Evolutionary conservation across 768 basidiomycete genomes (phyloP), one percentile per base, ranked within the genome.

Genomic region (Candolleomyces aberdarensis): DNA sequence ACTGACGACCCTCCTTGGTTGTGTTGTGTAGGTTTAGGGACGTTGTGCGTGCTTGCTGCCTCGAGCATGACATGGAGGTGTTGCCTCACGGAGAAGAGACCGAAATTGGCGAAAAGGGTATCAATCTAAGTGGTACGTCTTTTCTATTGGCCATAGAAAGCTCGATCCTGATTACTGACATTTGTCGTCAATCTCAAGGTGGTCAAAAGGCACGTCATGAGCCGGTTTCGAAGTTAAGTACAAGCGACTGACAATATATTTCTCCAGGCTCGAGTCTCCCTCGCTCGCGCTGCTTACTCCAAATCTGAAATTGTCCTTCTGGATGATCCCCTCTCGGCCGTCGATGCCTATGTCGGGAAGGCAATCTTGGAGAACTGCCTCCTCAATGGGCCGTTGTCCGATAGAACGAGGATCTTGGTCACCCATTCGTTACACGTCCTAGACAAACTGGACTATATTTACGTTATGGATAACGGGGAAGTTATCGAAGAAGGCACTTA

Each of bases 241-340:
- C 11, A 36, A 36, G 36, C 6, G 36, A 36, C 36, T 36, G 36
- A 36, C 11, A 8, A 8, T 1, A 36, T 39, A 29, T 20, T 46
- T 40, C 5, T 36, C 36, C 63, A 85, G 79, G 85, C 86, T 32
- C 82, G 86, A 26, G 80, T 88, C 7, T 85, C 84, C 3, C 75
- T 90, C 22, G 89, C 89, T 2, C 74, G 89, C 44, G 87, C 87
- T 0, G 85, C 86, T 0, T 92, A 91, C 66, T 84, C 87, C 2
- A 71, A 78, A 0, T 79, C 85, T 3, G 86, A 90, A 61, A 78
- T 91, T 57, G 81, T 89, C 55, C 79, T 91, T 10, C 77, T 91
- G 39, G 89, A 92, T 67, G 90, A 92, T 67, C 86, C 89, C 6
- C 80, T 91, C 43, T 84, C 83, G 32, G 88, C 89, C 1, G 84